These are phyloP conservation scores for Extremus antarcticus DNA, from an alignment of 495 filamentous ascomycete genomes.

Conservation along the genomic window DNA sequence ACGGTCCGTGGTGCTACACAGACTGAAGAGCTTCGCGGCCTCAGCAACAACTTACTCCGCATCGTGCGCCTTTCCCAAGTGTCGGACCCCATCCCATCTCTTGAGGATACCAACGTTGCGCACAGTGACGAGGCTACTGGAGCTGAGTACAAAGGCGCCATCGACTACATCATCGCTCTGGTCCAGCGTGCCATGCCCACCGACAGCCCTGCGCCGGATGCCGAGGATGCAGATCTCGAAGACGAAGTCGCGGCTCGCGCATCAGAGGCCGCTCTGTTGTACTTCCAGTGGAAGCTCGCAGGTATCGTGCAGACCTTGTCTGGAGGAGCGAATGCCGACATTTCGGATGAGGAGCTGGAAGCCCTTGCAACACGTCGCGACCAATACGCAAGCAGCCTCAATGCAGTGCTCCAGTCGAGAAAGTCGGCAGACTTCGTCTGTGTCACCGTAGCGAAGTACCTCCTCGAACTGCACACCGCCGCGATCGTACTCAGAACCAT, in stretches of 20 bases:
- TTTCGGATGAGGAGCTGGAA: conserved; percentile 42
- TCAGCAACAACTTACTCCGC: conserved; percentile 71
- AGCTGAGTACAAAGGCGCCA: conserved; percentile 29
- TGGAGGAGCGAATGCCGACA: conserved; percentile 25
- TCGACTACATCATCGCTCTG: conserved; percentile 55
- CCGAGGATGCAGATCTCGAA: conserved; percentile 48
- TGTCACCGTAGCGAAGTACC: conserved; percentile 56
- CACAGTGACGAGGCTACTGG: neutral
- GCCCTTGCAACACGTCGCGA: conserved; percentile 46
- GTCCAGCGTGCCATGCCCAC: conserved; percentile 52
- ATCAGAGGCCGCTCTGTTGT: conserved; percentile 64
- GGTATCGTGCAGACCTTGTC: conserved; percentile 27
- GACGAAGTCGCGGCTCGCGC: conserved; percentile 63
- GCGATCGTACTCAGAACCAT: conserved; percentile 48
- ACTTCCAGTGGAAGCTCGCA: conserved; percentile 85
- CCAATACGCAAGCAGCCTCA: conserved; percentile 48
- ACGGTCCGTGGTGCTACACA: conserved; percentile 50
- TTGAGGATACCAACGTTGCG: conserved; percentile 54
- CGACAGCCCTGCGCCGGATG: conserved; percentile 46
- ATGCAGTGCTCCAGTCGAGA: conserved; percentile 52
- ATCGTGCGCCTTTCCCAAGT: conserved; percentile 75
- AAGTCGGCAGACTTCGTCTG: conserved; percentile 64
- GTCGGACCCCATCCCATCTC: conserved; percentile 57
- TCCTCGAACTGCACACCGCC: conserved; percentile 77
- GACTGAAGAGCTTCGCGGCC: conserved; percentile 48